Evolutionary conservation across 148 eudicot species (phyloP).

Genomic region (Rheum nobile): DNA sequence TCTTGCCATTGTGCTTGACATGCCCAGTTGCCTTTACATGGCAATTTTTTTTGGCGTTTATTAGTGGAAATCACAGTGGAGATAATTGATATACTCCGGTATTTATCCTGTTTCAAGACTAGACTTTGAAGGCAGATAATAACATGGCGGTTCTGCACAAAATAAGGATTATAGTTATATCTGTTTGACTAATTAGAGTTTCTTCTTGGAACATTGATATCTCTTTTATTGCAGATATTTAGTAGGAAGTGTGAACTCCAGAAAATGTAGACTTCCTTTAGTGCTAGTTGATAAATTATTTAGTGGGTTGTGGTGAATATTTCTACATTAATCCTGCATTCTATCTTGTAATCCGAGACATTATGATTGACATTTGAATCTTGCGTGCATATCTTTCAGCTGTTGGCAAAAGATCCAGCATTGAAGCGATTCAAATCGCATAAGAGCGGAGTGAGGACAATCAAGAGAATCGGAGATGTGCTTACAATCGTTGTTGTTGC

Average conservation of each 20-base stretch:
- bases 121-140: background rate
- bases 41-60: background rate
- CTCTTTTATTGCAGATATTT: background rate
- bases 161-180: background rate
- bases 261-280: background rate
- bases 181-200: background rate
- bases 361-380: background rate
- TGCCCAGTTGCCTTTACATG: background rate
- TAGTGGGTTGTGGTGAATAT: background rate
- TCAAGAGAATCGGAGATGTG: conserved; percentile 63
- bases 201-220: background rate
- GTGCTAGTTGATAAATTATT: background rate
- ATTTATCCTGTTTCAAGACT: background rate
- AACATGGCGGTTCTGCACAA: background rate
- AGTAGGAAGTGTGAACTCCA: background rate
- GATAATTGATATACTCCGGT: background rate
- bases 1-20: background rate
- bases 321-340: background rate
- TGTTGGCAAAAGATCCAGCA: conserved; percentile 71
- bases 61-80: background rate
- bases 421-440: conserved; percentile 72
- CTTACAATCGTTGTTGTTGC: conserved; percentile 77
- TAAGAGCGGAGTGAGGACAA: conserved; percentile 41
- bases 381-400: conserved; percentile 33
- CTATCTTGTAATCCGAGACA: background rate